Conservation (phyloP, 768 basidiomycete genomes). For the Ephemerocybe angulata region DNA sequence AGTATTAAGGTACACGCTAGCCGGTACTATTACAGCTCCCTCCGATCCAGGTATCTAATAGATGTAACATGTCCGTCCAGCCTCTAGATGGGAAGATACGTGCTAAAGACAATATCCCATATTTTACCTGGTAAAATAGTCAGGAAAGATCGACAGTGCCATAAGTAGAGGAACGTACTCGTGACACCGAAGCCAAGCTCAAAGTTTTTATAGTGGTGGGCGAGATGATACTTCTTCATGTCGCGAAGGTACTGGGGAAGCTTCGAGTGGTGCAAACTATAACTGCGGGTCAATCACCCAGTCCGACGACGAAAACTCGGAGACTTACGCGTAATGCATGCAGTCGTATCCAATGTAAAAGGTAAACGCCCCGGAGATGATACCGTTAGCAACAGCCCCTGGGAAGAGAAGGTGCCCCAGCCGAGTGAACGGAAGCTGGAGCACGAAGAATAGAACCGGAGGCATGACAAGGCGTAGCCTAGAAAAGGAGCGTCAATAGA, state of each 20-base stretch:
- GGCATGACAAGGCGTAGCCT: conserved; percentile 97
- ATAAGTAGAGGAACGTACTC: conserved; percentile 46
- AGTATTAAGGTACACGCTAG: not conserved
- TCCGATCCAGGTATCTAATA: not conserved
- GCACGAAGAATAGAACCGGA: conserved; percentile 69
- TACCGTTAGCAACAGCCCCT: conserved; percentile 79
- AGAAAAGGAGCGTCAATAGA: conserved; percentile 1
- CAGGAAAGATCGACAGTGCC: not conserved
- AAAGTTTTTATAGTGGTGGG: conserved; percentile 98
- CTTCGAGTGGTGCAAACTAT: conserved; percentile 77
- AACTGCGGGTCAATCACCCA: conserved; percentile 9
- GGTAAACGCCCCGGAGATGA: conserved; percentile 78
- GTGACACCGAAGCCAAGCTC: conserved; percentile 97
- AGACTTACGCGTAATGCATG: conserved; percentile 86
- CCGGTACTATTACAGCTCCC: not conserved
- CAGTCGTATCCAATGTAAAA: conserved; percentile 84
- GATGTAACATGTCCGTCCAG: not conserved
- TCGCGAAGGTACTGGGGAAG: conserved; percentile 83
- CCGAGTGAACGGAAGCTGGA: conserved; percentile 83
- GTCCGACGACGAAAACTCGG: conserved; percentile 1
- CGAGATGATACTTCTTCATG: conserved; percentile 97
- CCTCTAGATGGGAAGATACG: conserved; percentile 60
- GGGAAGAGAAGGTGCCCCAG: conserved; percentile 85
- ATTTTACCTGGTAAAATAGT: conserved; percentile 60
- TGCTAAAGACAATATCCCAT: conserved; percentile 93